phyloP scores from a whole-genome alignment of 345 rosid genomes.

The Sonneratia alba region DNA sequence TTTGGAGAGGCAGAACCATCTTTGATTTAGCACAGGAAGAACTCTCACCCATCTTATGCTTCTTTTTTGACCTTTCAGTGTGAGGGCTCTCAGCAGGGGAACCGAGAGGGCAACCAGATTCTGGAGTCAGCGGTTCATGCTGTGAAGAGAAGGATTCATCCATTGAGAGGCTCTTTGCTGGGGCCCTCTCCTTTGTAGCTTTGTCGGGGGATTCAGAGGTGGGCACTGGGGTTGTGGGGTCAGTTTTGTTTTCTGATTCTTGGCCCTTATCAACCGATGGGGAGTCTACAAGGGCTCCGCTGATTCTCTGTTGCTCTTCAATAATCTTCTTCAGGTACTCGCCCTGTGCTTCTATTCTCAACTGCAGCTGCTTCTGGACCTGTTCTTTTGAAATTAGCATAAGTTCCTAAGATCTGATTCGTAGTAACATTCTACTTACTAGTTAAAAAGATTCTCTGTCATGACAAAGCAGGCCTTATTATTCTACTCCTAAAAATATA shows the following conservation, averaged over 20 bases:
- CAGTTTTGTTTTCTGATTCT: slow-evolving; percentile 61
- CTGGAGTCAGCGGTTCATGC: slow-evolving; percentile 81
- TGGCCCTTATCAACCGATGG: slow-evolving; percentile 41
- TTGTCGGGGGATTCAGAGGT: slow-evolving; percentile 75
- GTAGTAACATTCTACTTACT: neutral
- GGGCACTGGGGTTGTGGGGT: slow-evolving; percentile 87
- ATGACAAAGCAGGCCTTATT: neutral
- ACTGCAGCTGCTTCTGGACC: slow-evolving; percentile 97
- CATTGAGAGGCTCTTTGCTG: slow-evolving; percentile 66
- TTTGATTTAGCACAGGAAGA: slow-evolving; percentile 38
- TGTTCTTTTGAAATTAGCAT: slow-evolving; percentile 16
- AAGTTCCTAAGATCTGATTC: neutral
- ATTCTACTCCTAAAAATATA: neutral
- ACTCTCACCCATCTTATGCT: slow-evolving; percentile 41
- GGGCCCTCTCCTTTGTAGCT: slow-evolving; percentile 46
- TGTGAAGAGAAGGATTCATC: slow-evolving; percentile 82
- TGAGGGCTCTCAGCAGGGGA: slow-evolving; percentile 53
- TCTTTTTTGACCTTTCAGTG: slow-evolving; percentile 58
- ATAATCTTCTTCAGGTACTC: slow-evolving; percentile 96
- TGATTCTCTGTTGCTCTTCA: slow-evolving; percentile 89
- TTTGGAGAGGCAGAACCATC: slow-evolving; percentile 46
- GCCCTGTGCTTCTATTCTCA: slow-evolving; percentile 96
- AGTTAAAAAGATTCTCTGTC: neutral
- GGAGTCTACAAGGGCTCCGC: slow-evolving; percentile 56
- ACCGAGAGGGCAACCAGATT: slow-evolving; percentile 56